A percentile compares a stretch with the other conserved stretches of the same genome.
Conservation (phyloP, 2,329 filamentous ascomycete species). For the Aspergillus cejpii region DNA sequence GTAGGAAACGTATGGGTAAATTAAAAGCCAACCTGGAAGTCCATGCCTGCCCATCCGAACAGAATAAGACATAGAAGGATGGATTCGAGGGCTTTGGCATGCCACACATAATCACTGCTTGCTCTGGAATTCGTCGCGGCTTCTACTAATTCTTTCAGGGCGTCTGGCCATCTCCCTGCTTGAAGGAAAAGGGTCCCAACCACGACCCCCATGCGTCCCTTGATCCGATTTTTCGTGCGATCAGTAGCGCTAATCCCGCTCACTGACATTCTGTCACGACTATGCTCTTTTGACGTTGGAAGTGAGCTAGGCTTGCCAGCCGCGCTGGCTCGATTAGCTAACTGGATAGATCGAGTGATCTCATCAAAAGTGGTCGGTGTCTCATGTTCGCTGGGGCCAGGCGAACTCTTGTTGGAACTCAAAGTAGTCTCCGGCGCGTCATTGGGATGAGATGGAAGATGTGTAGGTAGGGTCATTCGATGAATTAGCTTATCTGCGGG, state of each 20-base stretch:
- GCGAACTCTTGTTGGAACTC: conserved; percentile 32
- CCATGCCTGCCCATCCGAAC: conserved; percentile 73
- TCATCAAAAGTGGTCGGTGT: conserved; percentile 52
- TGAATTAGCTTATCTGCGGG: conserved; percentile 54
- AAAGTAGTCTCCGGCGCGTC: conserved; percentile 34
- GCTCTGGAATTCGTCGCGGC: conserved; percentile 69
- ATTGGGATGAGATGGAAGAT: conserved; percentile 44
- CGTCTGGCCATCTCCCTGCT: conserved; percentile 83
- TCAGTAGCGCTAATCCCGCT: conserved; percentile 72
- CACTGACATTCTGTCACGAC: conserved; percentile 56
- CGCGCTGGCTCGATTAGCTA: conserved; percentile 35
- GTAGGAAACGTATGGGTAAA: neutral
- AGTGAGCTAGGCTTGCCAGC: conserved; percentile 33
- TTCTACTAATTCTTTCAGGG: conserved; percentile 73
- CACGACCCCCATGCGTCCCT: conserved; percentile 69
- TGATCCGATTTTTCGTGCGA: conserved; percentile 70
- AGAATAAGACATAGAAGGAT: conserved; percentile 76
- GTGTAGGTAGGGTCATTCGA: conserved; percentile 75
- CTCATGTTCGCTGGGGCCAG: conserved; percentile 33
- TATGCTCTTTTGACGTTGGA: conserved; percentile 45
- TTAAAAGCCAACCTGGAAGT: conserved; percentile 53
- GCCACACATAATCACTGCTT: conserved; percentile 90
- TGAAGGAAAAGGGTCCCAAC: conserved; percentile 81
- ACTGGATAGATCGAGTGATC: conserved; percentile 42
- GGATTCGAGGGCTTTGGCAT: conserved; percentile 87